Percentiles rank a stretch among this genome's conserved stretches.
These are phyloP conservation scores for Colletotrichum caudatum DNA, from an alignment of 2,329 filamentous ascomycete species.

Conservation along the genomic window DNA sequence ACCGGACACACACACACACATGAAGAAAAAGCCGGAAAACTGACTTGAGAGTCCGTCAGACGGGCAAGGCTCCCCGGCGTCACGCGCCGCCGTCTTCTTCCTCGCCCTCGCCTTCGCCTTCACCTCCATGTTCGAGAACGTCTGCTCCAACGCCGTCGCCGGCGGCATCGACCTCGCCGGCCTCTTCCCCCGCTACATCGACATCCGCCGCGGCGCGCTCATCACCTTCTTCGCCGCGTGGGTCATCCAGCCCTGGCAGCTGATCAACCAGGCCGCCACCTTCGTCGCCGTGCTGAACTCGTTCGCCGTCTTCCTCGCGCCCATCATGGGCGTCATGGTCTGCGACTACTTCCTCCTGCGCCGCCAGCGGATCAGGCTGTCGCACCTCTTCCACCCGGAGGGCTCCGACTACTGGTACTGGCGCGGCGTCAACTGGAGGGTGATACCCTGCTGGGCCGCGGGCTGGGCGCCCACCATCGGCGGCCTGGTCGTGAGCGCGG, in stretches of 20 bases:
- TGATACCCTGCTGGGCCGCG: constrained; percentile 51
- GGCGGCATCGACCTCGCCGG: constrained; percentile 56
- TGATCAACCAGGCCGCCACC: constrained; percentile 52
- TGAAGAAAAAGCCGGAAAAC: not conserved
- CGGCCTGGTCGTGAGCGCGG: constrained; percentile 17
- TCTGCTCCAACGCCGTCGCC: constrained; percentile 52
- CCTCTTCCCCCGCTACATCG: constrained; percentile 52
- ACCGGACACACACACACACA: no score
- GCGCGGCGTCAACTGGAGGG: constrained; percentile 47
- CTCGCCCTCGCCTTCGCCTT: constrained; percentile 52
- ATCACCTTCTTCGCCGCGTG: constrained; percentile 52
- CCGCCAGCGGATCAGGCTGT: constrained; percentile 50
- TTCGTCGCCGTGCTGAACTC: constrained; percentile 53
- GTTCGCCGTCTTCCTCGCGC: constrained; percentile 54
- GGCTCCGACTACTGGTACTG: constrained; percentile 57
- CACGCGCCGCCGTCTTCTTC: constrained; percentile 54
- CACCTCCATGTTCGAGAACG: constrained; percentile 53
- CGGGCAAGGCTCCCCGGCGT: constrained; percentile 50
- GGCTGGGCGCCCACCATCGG: constrained; percentile 57
- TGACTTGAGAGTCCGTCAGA: constrained; percentile 19
- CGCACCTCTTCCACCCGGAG: constrained; percentile 50
- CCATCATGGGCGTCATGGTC: constrained; percentile 56
- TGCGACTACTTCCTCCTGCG: constrained; percentile 50
- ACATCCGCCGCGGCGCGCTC: constrained; percentile 54
- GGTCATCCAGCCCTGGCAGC: constrained; percentile 53